Base-by-base conservation (phyloP, 768 basidiomycete genomes). In the Mycena rebaudengoi region DNA sequence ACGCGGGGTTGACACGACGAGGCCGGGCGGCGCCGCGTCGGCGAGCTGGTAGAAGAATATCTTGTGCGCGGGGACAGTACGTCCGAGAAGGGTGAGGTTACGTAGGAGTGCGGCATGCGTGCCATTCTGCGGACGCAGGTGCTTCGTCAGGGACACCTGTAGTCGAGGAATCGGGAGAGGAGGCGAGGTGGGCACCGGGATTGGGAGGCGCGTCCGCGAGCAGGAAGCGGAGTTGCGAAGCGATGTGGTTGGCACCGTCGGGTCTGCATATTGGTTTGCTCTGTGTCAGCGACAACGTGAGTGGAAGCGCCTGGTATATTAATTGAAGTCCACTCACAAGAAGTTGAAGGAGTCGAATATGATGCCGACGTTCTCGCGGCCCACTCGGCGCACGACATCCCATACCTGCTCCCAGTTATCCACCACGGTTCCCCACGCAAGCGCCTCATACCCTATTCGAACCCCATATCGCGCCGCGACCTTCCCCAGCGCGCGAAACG, bases 11-110 rank as follows among this genome's bases (percentile, higher is more conserved):
- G 71, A 54, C 28, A 61, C 39, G 21, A 69, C 62, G 14, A 65
- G 37, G 4, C 64, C 44, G 26, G 66, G 76, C 58, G 66, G 61
- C 56, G 68, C 43, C 48, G 74, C 79, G 66, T 82, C 79, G 53
- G 79, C 80, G 58, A 80, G 62, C 50, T 82, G 80, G 65, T 76
- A 78, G 51, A 79, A 70, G 69, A 78, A 82, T 65, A 82, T 78
- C 66, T 77, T 79, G 62, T 75, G 66, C 0, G 70, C 73, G 1
- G 80, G 78, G 13, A 80, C 69, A 21, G 70, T 69, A 6, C 52
- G 57, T 10, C 70, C 66, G 23, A 80, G 70, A 32, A 74, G 68
- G 13, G 50, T 56, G 37, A 80, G 69, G 64, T 76, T 75, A 40
- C 65, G 53, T 5, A 70, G 58, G 35, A 75, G 52, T 18, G 69